Evolutionary conservation across 495 filamentous ascomycete species (phyloP), one percentile per base, ranked within the genome.

Genomic region (Penicillium psychrofluorescens): DNA sequence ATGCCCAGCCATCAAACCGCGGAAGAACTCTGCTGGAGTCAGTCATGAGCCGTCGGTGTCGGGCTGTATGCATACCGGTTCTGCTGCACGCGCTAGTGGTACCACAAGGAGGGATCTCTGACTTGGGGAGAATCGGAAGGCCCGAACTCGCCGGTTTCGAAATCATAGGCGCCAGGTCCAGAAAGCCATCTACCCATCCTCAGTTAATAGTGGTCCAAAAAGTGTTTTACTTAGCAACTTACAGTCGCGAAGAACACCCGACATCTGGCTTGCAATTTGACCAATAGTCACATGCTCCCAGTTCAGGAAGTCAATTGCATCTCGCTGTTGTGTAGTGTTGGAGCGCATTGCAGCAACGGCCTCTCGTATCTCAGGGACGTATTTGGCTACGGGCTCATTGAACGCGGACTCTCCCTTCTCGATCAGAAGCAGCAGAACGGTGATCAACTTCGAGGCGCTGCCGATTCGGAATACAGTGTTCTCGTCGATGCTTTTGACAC

Each of bases 231-330:
- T 31, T 28, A 43, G 34, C 12, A 45, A 50, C 41, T 48, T 49
- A 53, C 63, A 68, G n/a, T 77, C 68, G 49, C 73, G 57, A n/a
- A 63, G 49, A 28, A 76, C 63, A 3, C 75, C 78, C 11, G 75
- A 62, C 39, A 75, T 49, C 39, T 81, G 78, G 44, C 67, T 70
- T 0, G 75, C 74, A 29, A 83, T 49, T 8, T 68, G 60, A 2
- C 73, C 71, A 12, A 81, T 58, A 1, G 77, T 81, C 29, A 81
- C 61, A 13, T 75, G 66, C n/a, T 70, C 59, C 79, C 79, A 83
- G 11, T 59, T 56, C 28, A 77, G 60, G 29, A 47, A 42, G 36
- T 63, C 51, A 36, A 62, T 58, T 7, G 58, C 63, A 50, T 79
- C 61, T 1, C 44, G 42, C n/a, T 14, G 6, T 15, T 47, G 35